These are phyloP conservation scores for Coemansia sp. DNA, from an alignment of 192 early-diverging fungal genomes.

Conservation along the genomic window DNA sequence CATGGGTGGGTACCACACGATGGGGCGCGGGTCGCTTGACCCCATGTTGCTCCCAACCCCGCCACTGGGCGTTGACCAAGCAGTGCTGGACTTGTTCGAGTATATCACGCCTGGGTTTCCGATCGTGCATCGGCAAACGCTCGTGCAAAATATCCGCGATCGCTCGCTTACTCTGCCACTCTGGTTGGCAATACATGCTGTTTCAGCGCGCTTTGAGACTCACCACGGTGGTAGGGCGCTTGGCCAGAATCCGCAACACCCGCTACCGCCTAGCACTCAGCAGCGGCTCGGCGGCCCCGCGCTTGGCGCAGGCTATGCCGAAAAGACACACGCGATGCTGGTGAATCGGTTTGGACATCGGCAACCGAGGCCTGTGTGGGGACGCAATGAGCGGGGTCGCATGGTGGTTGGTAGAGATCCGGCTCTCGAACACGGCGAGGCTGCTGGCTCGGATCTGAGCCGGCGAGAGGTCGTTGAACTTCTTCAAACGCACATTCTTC, in stretches of 20 bases:
- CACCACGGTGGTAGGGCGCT: slow-evolving; percentile 9
- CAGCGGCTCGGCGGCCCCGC: slow-evolving; percentile 3
- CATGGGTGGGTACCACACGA: not conserved
- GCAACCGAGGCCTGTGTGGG: slow-evolving; percentile 14
- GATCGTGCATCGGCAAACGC: slow-evolving; percentile 47
- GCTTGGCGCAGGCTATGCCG: slow-evolving; percentile 36
- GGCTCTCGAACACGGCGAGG: slow-evolving; percentile 10
- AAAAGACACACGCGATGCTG: slow-evolving; percentile 45
- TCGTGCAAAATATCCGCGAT: slow-evolving; percentile 40
- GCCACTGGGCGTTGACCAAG: slow-evolving; percentile 46
- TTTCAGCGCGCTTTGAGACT: slow-evolving; percentile 39
- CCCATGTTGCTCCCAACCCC: slow-evolving; percentile 38
- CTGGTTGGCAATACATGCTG: slow-evolving; percentile 52
- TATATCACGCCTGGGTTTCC: slow-evolving; percentile 37
- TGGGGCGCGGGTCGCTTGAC: slow-evolving; percentile 16
- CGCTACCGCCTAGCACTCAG: not conserved
- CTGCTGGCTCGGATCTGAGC: slow-evolving; percentile 6
- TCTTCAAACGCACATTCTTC: slow-evolving; percentile 39
- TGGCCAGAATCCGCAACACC: slow-evolving; percentile 2
- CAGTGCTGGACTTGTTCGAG: slow-evolving; percentile 48
- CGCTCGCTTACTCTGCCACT: slow-evolving; percentile 40
- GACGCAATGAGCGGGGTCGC: slow-evolving; percentile 26
- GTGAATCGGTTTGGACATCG: slow-evolving; percentile 33
- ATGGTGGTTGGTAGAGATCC: slow-evolving; percentile 14
- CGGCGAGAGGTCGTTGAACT: slow-evolving; percentile 41